phyloP scores from a whole-genome alignment of 2,329 filamentous ascomycete species.

The Penicillium frequentans region DNA sequence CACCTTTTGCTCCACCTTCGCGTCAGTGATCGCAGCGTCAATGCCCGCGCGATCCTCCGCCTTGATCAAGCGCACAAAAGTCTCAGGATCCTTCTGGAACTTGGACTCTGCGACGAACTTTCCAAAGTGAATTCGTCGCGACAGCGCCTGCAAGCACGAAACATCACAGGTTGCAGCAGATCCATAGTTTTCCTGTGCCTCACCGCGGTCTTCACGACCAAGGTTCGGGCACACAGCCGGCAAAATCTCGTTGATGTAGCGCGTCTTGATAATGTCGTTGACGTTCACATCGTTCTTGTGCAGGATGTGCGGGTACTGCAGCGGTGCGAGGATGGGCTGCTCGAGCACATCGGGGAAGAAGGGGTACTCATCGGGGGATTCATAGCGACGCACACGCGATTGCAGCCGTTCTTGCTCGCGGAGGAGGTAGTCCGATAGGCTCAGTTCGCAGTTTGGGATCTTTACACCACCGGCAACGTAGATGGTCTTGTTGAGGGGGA shows the following conservation, averaged over 20 bases:
- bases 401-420: conserved; percentile 87
- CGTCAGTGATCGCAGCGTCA: conserved; percentile 85
- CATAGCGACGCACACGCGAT: conserved; percentile 88
- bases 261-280: conserved; percentile 80
- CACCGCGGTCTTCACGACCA: conserved; percentile 73
- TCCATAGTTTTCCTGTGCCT: conserved; percentile 91
- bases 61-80: conserved; percentile 79
- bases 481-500: conserved; percentile 85
- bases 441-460: conserved; percentile 71
- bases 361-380: conserved; percentile 94
- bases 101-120: conserved; percentile 98
- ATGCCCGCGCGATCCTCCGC: conserved; percentile 78
- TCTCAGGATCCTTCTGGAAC: conserved; percentile 78
- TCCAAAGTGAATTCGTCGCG: conserved; percentile 90
- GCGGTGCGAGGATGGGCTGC: conserved; percentile 78
- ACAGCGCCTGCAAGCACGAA: conserved; percentile 82
- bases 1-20: conserved; percentile 85
- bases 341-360: conserved; percentile 87
- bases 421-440: conserved; percentile 93
- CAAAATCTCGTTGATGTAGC: conserved; percentile 80
- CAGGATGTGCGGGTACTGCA: conserved; percentile 85
- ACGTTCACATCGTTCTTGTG: conserved; percentile 88
- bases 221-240: conserved; percentile 79
- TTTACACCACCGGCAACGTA: conserved; percentile 78
- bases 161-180: conserved; percentile 91